A percentile compares a stretch with the other conserved stretches of the same genome.
Evolutionary conservation across 2,329 filamentous ascomycete species (phyloP).

Genomic region (Cladophialophora psammophila): DNA sequence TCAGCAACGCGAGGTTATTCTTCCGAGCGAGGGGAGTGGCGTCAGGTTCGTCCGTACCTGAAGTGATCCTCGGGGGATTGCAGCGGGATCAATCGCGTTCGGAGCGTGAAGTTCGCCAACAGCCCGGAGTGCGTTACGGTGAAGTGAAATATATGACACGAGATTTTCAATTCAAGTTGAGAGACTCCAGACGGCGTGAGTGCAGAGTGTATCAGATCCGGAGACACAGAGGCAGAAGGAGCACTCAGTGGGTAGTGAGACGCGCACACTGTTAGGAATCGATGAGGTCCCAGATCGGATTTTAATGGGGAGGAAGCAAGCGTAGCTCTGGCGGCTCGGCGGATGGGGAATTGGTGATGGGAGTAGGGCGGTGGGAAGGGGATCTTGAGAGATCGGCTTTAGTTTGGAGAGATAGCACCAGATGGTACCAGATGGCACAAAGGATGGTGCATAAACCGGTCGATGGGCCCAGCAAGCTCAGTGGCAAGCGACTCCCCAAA

Average conservation of each 20-base stretch:
- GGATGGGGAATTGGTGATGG: slow-evolving; percentile 11
- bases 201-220: slow-evolving; percentile 21
- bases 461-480: no score
- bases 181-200: slow-evolving; percentile 8
- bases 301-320: not conserved
- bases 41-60: slow-evolving; percentile 17
- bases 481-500: no score
- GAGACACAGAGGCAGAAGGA: slow-evolving; percentile 14
- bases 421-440: not conserved
- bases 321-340: not conserved
- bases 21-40: slow-evolving; percentile 6
- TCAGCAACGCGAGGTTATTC: slow-evolving; percentile 11
- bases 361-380: not conserved
- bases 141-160: slow-evolving; percentile 19
- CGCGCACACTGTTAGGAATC: slow-evolving; percentile 16
- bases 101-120: slow-evolving; percentile 26
- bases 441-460: not conserved
- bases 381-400: slow-evolving; percentile 1
- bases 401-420: not conserved
- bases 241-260: slow-evolving; percentile 9
- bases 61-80: not conserved
- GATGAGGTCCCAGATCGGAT: slow-evolving; percentile 15
- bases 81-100: slow-evolving; percentile 23
- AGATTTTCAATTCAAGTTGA: slow-evolving; percentile 18
- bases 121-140: slow-evolving; percentile 9